Percentiles rank a stretch among this genome's conserved stretches.
Conservation (phyloP, 164 flowering plant genomes). For the Berberis vulgaris region DNA sequence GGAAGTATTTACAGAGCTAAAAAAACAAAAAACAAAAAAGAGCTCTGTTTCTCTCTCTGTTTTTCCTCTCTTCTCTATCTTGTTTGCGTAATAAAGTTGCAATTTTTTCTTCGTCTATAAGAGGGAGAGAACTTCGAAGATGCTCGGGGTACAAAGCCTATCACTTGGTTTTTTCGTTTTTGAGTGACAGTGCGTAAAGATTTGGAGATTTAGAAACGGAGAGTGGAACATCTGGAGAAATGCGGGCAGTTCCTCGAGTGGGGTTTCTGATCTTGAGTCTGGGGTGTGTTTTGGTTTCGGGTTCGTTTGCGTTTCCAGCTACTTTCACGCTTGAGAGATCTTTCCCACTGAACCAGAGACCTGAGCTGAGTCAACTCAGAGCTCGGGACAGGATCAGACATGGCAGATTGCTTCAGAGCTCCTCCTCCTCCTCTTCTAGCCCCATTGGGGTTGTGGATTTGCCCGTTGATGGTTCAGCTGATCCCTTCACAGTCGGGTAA, state of each 20-base stretch:
- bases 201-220: too few relatives aligned
- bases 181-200: too few relatives aligned
- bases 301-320: constrained; percentile 26
- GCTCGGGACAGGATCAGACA: constrained; percentile 60
- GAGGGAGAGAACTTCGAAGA: too few relatives aligned
- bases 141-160: too few relatives aligned
- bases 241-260: constrained; percentile 26
- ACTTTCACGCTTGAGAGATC: constrained; percentile 57
- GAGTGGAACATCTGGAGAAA: constrained; percentile 1
- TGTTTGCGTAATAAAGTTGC: not conserved
- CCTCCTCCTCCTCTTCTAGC: constrained; percentile 15
- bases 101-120: too few relatives aligned
- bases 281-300: constrained; percentile 16
- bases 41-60: not conserved
- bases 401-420: constrained; percentile 49
- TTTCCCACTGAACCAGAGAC: constrained; percentile 32
- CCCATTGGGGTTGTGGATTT: constrained; percentile 56
- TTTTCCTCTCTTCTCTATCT: not conserved
- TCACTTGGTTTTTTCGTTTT: too few relatives aligned
- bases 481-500: constrained; percentile 83
- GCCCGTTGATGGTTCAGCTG: constrained; percentile 55
- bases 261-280: constrained; percentile 16
- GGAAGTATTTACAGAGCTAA: not conserved
- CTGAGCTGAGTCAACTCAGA: constrained; percentile 42
- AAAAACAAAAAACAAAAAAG: not conserved